Base-by-base conservation (phyloP, 768 basidiomycete species). In the Amanita rubescens region DNA sequence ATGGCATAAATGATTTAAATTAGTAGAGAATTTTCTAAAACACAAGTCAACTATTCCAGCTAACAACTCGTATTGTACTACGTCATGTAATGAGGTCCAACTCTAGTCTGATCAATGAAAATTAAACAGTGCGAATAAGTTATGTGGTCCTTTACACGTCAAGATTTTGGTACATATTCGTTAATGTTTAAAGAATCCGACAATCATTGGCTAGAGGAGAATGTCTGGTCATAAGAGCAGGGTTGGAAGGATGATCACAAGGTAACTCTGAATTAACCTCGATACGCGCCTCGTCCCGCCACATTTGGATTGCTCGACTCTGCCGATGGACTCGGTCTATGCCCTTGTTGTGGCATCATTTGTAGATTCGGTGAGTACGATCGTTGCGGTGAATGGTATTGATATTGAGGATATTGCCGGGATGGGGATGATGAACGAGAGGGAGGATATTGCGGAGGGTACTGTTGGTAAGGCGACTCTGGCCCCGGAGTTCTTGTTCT, bases 201-300 rank as follows among this genome's bases (percentile, higher is more conserved):
- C 32, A 24, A 38, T 25, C 12, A 8, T n/a, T 19, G 6, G 20
- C 48, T 49, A 19, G 44, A 39, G 38, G 8, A 44, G 25, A 44
- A 44, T 8, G 22, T 27, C 12, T 14, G 32, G 32, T n/a, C 46
- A 46, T 32, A 19, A 8, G 45, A 19, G 10, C 22, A 45, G 33
- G 9, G 32, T 14, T 22, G 34, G 19, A 22, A 24, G 6, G 34
- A 14, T 14, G 19, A 5, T 8, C 15, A 14, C 3, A 22, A 14
- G 32, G n/a, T 33, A 39, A 20, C 17, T 20, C 24, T 35, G 59
- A 19, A 62, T 33, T 30, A 15, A 17, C 59, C 63, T 60, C 68
- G 62, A 62, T 62, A 62, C 19, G 65, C 59, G 38, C 69, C 71
- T 37, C 68, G 67, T 49, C 71, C 70, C 27, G 69, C 70, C 64